Evolutionary conservation across 176 grass and related monocot genomes (phyloP).

Genomic region (Luzula sylvatica): DNA sequence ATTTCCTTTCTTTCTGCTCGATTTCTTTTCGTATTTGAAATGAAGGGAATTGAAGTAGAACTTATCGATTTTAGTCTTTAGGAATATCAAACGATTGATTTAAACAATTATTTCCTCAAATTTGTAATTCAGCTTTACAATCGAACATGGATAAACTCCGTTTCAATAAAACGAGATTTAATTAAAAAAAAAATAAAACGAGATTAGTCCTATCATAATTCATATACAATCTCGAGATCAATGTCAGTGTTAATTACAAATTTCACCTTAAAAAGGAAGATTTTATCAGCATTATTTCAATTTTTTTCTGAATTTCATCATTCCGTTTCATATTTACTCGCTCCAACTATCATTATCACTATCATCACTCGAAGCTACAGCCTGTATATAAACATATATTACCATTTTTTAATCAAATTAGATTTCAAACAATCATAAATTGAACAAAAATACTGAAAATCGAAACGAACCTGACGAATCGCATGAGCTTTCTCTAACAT

Average conservation of each 20-base stretch:
- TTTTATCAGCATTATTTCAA: not conserved
- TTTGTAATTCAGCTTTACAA: not conserved
- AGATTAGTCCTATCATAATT: too few species aligned
- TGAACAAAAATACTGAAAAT: not conserved
- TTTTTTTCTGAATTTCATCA: not conserved
- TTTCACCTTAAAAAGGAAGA: not conserved
- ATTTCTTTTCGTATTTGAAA: not conserved
- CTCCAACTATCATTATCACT: conserved; percentile 77
- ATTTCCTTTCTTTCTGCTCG: not conserved
- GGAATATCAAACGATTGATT: too few species aligned
- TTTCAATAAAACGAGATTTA: conserved; percentile 11
- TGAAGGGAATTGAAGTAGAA: too few species aligned
- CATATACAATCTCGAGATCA: conserved; percentile 6
- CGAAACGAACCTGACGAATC: conserved; percentile 63
- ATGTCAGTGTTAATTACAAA: conserved; percentile 4
- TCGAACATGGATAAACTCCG: conserved; percentile 1
- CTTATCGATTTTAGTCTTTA: too few species aligned
- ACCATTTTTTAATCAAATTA: not conserved
- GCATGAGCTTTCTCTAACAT: conserved; percentile 91
- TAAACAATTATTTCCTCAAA: not conserved
- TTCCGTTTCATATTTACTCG: conserved; percentile 36
- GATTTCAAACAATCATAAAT: not conserved
- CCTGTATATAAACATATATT: conserved; percentile 39
- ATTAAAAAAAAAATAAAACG: not conserved
- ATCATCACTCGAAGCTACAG: conserved; percentile 59